Base-by-base conservation (phyloP, 1,139 yeast genomes). In the Taphrina pruni region DNA sequence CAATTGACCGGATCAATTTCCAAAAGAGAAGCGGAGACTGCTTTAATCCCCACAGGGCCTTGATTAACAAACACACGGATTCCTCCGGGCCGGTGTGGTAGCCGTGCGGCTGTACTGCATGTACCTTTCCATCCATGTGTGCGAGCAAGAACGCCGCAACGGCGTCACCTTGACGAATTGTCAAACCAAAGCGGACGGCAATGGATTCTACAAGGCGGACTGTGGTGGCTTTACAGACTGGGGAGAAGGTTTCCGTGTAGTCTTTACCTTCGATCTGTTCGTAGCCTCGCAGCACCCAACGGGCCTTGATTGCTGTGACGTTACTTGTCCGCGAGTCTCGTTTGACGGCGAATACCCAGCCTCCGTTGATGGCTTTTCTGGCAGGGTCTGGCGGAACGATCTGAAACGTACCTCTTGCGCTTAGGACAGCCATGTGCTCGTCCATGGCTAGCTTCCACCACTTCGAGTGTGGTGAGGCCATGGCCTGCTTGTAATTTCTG, bases 31-130 rank as follows among this genome's bases (percentile, higher is more conserved):
- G n/a, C 1, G 56, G 56, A 1, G 38, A 21, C 38, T 51, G 56
- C n/a, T 32, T 20, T 32, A 51, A 26, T 1, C 56, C 56, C 56
- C 56, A 51, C 38, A 51, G 38, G 4, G 56, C 56, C 26, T 21
- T 17, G 32, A 51, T 32, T 4, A 51, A 38, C 11, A 51, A 3
- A 8, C 38, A 20, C 1, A 51, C 38, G 20, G 26, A 26, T 9
- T 38, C 56, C 11, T 11, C 41, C 7, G 41, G 41, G 14, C 26
- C 36, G 6, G 14, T 21, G 17, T 51, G 56, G n/a, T 51, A 51
- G 2, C 56, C 56, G 3, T 51, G 6, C 1, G 56, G 56, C n/a
- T 17, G 56, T 6, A 26, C n/a, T 3, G 32, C 1, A 7, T 51
- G 21, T 26, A 26, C 56, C 35, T 51, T 35, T 1, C 56, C 17